Evolutionary conservation across 805 yeast genomes (phyloP), one percentile per base, ranked within the genome.

Genomic region (Schwanniomyces vanrijiae): DNA sequence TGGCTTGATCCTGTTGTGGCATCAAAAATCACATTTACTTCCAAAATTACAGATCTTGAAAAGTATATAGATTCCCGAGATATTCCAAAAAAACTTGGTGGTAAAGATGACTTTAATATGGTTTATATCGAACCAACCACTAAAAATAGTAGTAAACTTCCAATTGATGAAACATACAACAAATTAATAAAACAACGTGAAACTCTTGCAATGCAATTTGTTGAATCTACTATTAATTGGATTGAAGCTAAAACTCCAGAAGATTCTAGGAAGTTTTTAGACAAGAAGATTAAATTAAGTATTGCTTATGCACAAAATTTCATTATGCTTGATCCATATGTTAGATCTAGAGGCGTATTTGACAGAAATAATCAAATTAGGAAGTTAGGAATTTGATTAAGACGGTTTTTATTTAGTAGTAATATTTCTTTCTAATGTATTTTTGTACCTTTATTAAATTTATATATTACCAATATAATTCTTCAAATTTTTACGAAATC

Each of bases 1-100:
- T 91, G 96, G 97, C 71, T 91, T 47, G 97, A 91, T 62, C 97
- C 97, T 2, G 96, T 88, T 18, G 96, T 91, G 41, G 95, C 96
- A 0, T 76, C 90, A 22, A 90, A 90, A 66, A 88, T 91, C 58
- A 77, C 80, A 35, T 91, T 91, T 67, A 87, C 96, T 21, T 84
- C 85, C 59, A 73, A 71, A 52, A 59, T 71, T 16, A 77, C 80
- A 45, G 96, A 91, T 44, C 65, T 91, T 55, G 71, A 71, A 42
- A 75, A 83, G 53, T 80, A 69, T 63, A 80, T 91, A 26, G 81
- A 78, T 34, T 58, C 66, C 22, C 70, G 77, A 14, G 70, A 79
- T 55, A 73, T 91, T 48, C 89, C 92, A 19, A 65, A 71, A 51
- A 79, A 76, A 25, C 62, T 90, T 44, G 96, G 95, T 4, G 97